Percentiles rank a stretch among this genome's conserved stretches.
These are phyloP conservation scores for Yarrowia sp. DNA, from an alignment of 805 yeast species.

Conservation along the genomic window DNA sequence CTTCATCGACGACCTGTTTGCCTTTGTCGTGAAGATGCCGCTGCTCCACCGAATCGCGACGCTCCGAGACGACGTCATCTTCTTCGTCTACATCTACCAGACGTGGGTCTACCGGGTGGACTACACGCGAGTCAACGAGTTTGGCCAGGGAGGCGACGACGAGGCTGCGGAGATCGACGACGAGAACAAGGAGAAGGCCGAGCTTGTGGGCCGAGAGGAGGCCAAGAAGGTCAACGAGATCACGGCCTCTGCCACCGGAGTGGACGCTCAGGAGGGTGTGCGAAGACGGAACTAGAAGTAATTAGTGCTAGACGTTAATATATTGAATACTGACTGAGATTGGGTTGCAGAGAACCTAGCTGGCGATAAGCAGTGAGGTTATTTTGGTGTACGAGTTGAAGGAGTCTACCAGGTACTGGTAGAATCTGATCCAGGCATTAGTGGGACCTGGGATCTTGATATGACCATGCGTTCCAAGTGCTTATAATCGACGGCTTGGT, in stretches of 20 bases:
- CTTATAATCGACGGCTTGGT: too few relatives aligned
- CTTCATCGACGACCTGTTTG: conserved; percentile 44
- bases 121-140: conserved; percentile 43
- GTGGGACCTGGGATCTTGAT: too few relatives aligned
- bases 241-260: background rate
- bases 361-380: too few relatives aligned
- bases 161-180: conserved; percentile 29
- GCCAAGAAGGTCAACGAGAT: conserved; percentile 9
- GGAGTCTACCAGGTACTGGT: too few relatives aligned
- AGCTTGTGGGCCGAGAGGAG: background rate
- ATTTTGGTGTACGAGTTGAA: too few relatives aligned
- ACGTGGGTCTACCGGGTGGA: conserved; percentile 46
- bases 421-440: too few relatives aligned
- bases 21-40: conserved; percentile 47
- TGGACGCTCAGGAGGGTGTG: conserved; percentile 1
- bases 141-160: conserved; percentile 38
- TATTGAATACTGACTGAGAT: too few relatives aligned
- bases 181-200: background rate
- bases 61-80: conserved; percentile 45
- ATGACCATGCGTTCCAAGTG: too few relatives aligned
- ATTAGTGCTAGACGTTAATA: too few relatives aligned
- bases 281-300: background rate
- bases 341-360: too few relatives aligned
- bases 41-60: conserved; percentile 45
- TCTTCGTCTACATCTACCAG: conserved; percentile 44